phyloP scores from a whole-genome alignment of 345 rosid species.

The Viola odorata region DNA sequence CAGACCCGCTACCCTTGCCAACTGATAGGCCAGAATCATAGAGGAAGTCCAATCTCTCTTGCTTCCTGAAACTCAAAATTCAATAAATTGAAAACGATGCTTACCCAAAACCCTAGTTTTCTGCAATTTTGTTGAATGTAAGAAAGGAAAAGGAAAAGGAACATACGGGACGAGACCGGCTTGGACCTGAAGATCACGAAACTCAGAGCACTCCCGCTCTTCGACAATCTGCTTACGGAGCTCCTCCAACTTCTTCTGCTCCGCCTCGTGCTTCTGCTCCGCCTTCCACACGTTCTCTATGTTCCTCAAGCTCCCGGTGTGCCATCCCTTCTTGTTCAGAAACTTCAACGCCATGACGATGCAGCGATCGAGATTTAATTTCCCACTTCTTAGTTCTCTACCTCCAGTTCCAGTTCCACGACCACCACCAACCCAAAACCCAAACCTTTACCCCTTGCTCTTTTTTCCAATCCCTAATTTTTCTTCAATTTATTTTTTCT shows the following conservation, averaged over 20 bases:
- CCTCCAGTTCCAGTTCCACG: too few relatives aligned
- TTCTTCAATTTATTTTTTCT: too few relatives aligned
- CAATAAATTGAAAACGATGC: neutral
- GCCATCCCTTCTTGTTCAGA: conserved; percentile 99
- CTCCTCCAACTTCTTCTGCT: conserved; percentile 93
- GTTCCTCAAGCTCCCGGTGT: conserved; percentile 92
- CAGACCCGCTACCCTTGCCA: conserved; percentile 44
- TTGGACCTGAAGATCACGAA: conserved; percentile 85
- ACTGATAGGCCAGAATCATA: conserved; percentile 92
- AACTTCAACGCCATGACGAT: conserved; percentile 99
- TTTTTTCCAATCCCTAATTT: too few relatives aligned
- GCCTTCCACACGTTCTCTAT: conserved; percentile 99
- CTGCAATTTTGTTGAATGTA: too few relatives aligned
- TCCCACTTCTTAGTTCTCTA: too few relatives aligned
- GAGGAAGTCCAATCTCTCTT: conserved; percentile 90
- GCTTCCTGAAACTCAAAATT: conserved; percentile 47
- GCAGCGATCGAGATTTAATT: too few relatives aligned
- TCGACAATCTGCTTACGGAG: conserved; percentile 88
- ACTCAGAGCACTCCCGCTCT: conserved; percentile 85
- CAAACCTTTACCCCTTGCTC: too few relatives aligned
- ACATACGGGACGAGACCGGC: conserved; percentile 90
- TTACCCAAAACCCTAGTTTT: conserved; percentile 5
- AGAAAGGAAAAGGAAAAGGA: neutral
- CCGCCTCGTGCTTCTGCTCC: conserved; percentile 95
- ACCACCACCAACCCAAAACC: too few relatives aligned